These are phyloP conservation scores for Chlorophyllum brunneum DNA, from an alignment of 768 basidiomycete genomes.

Conservation along the genomic window DNA sequence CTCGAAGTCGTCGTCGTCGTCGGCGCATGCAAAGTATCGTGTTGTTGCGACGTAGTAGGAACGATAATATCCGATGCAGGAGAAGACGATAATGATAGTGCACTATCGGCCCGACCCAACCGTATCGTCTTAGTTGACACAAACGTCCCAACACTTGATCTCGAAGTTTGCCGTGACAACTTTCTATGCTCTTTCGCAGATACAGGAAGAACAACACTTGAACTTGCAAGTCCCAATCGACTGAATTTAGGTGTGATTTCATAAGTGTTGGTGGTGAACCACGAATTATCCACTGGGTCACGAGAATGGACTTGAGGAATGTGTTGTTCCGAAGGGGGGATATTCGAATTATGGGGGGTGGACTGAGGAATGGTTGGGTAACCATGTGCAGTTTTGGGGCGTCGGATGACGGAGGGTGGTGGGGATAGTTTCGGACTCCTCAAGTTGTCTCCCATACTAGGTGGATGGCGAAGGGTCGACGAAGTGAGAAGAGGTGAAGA, in stretches of 20 bases:
- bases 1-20: not conserved
- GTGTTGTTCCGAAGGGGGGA: conserved; percentile 11
- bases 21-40: not conserved
- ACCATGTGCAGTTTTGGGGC: conserved; percentile 7
- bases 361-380: conserved; percentile 7
- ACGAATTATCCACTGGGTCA: conserved; percentile 24
- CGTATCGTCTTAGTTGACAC: not conserved
- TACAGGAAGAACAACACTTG: conserved; percentile 38
- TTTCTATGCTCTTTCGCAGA: conserved; percentile 28
- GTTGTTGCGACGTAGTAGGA: not conserved
- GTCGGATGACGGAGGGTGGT: conserved; percentile 1
- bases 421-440: not conserved
- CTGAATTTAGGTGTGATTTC: conserved; percentile 37
- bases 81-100: not conserved
- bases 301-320: conserved; percentile 6
- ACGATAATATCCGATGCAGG: not conserved
- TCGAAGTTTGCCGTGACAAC: not conserved
- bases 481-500: not conserved
- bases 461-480: not conserved
- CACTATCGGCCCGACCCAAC: not conserved
- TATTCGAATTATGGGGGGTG: conserved; percentile 3
- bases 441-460: not conserved
- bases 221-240: conserved; percentile 29
- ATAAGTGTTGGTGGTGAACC: conserved; percentile 34
- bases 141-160: not conserved